Conservation (phyloP, 179 eudicot genomes). For the Vitellaria paradoxa region DNA sequence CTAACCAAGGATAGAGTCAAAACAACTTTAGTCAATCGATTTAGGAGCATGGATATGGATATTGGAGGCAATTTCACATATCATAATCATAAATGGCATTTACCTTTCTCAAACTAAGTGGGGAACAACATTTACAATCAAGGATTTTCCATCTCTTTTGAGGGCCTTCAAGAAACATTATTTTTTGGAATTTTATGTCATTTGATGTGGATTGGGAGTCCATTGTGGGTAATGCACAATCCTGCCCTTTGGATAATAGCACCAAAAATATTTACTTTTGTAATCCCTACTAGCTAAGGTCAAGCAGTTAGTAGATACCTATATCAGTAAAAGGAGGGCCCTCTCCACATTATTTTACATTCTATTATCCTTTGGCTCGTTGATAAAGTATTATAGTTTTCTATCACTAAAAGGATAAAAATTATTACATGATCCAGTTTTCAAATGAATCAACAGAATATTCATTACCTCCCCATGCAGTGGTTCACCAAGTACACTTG, state of each 20-base stretch:
- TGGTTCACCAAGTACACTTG: slow-evolving; percentile 98
- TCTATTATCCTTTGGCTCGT: neutral
- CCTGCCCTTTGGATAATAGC: neutral
- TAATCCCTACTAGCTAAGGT: neutral
- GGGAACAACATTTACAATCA: neutral
- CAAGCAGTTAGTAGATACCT: neutral
- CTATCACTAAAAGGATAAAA: neutral
- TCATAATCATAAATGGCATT: neutral
- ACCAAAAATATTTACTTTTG: neutral
- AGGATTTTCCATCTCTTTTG: neutral
- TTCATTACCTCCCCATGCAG: slow-evolving; percentile 89
- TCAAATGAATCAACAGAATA: neutral
- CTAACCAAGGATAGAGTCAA: neutral
- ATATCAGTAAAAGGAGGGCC: neutral
- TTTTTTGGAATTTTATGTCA: neutral
- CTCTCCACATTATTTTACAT: neutral
- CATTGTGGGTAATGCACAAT: neutral
- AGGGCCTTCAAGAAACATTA: neutral
- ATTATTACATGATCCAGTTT: neutral
- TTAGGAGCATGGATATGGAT: neutral
- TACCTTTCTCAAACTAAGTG: neutral
- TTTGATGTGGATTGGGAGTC: neutral
- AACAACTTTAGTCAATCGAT: neutral
- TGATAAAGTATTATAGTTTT: neutral
- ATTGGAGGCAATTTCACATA: neutral